These are phyloP conservation scores for Zalaria sp. DNA, from an alignment of 2,329 filamentous ascomycete species.

Conservation along the genomic window DNA sequence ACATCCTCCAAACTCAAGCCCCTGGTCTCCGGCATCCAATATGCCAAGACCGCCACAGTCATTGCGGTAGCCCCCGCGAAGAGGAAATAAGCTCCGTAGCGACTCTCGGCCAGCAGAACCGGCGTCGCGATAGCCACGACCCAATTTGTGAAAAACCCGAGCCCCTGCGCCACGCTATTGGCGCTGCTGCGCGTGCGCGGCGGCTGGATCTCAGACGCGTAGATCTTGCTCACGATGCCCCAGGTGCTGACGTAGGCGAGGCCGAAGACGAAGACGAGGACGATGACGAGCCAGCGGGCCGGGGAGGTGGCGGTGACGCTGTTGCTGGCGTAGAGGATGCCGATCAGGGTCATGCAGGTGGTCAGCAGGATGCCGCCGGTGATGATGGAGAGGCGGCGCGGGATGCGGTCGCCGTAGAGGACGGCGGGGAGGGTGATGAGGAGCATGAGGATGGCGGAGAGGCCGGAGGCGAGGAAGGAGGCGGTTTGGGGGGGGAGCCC, in stretches of 20 bases:
- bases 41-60: constrained; percentile 4
- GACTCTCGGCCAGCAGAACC: constrained; percentile 31
- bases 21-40: constrained; percentile 6
- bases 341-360: constrained; percentile 39
- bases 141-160: constrained; percentile 32
- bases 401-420: constrained; percentile 41
- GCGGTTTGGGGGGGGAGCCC: constrained; percentile 36
- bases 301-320: constrained; percentile 4
- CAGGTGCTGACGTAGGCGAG: constrained; percentile 34
- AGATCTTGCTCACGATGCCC: constrained; percentile 42
- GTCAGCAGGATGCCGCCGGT: constrained; percentile 37
- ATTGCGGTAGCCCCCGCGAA: constrained; percentile 16
- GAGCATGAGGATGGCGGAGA: constrained; percentile 43
- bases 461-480: constrained; percentile 44
- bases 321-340: constrained; percentile 32
- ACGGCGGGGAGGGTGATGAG: constrained; percentile 38
- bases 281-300: constrained; percentile 35
- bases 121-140: constrained; percentile 29
- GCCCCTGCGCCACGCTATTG: constrained; percentile 36
- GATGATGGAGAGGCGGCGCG: constrained; percentile 39
- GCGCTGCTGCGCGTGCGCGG: constrained; percentile 39
- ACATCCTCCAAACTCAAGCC: constrained; percentile 5
- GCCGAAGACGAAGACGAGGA: constrained; percentile 34
- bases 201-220: constrained; percentile 44
- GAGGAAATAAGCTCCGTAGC: constrained; percentile 19